Conservation (phyloP, 139 green algal species). For the Chlorella sp. region DNA sequence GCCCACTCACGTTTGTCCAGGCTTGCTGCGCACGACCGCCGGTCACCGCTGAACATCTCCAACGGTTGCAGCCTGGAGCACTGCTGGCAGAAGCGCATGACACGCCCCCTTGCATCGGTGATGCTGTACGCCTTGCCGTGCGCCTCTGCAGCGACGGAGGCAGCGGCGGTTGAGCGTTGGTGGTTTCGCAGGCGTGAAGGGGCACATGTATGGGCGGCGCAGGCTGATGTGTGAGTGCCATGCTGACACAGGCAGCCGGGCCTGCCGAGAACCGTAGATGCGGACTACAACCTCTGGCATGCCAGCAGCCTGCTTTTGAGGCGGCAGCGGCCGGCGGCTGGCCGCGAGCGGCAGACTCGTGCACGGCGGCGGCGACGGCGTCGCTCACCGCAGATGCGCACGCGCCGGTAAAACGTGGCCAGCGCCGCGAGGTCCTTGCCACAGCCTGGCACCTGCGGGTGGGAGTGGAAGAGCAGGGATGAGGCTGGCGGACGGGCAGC, state of each 20-base stretch:
- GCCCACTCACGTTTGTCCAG: background rate
- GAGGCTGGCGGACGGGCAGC: no score
- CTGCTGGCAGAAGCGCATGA: background rate
- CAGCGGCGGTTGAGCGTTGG: no score
- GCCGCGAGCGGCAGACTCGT: no score
- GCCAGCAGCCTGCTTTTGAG: no score
- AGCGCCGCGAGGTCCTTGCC: background rate
- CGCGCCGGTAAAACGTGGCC: background rate
- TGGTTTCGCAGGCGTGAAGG: no score
- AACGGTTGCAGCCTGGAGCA: background rate
- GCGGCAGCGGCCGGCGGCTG: no score
- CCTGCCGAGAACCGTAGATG: no score
- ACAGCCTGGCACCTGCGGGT: background rate
- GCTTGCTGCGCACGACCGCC: background rate
- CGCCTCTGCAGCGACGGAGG: background rate
- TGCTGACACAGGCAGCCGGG: no score
- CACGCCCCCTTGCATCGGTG: background rate
- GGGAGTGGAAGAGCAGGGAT: no score
- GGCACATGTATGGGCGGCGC: no score
- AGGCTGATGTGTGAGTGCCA: no score
- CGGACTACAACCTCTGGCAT: no score
- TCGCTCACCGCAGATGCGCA: conserved; percentile 6
- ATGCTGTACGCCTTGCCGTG: conserved; percentile 1
- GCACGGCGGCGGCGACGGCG: background rate
- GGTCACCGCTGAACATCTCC: background rate